phyloP scores from a whole-genome alignment of 1,284 basidiomycete species.

The Kwoniella shivajii region DNA sequence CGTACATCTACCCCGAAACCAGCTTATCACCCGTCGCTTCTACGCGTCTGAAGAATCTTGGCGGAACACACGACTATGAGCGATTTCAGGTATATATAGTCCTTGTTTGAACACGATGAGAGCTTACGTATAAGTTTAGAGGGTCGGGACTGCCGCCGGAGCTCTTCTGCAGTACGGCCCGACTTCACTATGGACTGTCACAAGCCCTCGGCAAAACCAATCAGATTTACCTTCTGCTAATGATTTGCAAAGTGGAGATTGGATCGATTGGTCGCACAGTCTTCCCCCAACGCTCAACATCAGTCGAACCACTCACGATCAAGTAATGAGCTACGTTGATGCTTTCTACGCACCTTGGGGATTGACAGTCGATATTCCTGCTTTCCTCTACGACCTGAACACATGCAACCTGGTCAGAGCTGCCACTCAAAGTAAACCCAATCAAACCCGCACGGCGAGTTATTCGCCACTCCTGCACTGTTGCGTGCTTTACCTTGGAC shows the following conservation, averaged over 20 bases:
- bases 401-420: constrained; percentile 12
- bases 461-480: constrained; percentile 31
- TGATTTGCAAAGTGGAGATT: constrained; percentile 11
- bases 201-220: constrained; percentile 8
- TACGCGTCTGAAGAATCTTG: constrained; percentile 2
- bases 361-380: constrained; percentile 23
- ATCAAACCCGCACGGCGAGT: constrained; percentile 14
- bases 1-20: not conserved
- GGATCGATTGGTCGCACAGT: constrained; percentile 19
- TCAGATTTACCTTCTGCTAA: not conserved
- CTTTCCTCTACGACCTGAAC: constrained; percentile 17
- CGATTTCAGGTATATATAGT: constrained; percentile 16
- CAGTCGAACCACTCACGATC: constrained; percentile 14
- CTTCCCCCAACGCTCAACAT: constrained; percentile 17
- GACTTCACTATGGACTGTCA: constrained; percentile 26
- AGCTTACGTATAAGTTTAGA: constrained; percentile 1
- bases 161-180: constrained; percentile 28
- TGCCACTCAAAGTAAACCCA: not conserved
- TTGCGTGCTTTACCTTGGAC: constrained; percentile 22
- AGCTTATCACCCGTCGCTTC: constrained; percentile 3
- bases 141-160: constrained; percentile 20
- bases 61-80: constrained; percentile 6
- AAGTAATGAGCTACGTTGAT: constrained; percentile 18
- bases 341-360: constrained; percentile 27
- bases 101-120: not conserved